Percentiles rank a stretch among this genome's conserved stretches.
Conservation (phyloP, 163 green algal genomes). For the Trebouxia gelatinosa region DNA sequence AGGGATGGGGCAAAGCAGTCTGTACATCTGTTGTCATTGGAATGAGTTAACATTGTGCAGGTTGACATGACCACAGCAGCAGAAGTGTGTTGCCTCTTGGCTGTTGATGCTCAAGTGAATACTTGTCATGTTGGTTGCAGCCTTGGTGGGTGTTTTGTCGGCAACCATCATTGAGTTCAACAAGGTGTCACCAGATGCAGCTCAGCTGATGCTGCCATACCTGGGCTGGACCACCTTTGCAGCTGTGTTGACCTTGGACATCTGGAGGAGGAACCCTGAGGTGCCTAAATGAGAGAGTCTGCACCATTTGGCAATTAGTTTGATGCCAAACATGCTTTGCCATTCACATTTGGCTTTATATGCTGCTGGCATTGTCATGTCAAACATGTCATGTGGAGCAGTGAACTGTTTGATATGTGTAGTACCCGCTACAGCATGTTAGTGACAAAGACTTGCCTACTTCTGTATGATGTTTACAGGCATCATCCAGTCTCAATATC, state of each 20-base stretch:
- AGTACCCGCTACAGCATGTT: background rate
- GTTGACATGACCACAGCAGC: too few relatives aligned
- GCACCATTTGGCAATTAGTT: background rate
- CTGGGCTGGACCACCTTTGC: conserved; percentile 59
- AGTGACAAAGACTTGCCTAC: background rate
- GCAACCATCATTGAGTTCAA: conserved; percentile 47
- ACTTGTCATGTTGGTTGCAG: conserved; percentile 23
- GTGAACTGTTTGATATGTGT: background rate
- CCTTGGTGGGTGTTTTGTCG: conserved; percentile 39
- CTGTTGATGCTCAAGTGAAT: too few relatives aligned
- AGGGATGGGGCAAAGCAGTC: too few relatives aligned
- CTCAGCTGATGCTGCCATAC: conserved; percentile 59
- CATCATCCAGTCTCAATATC: too few relatives aligned
- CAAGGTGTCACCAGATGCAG: conserved; percentile 42
- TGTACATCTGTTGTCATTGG: too few relatives aligned
- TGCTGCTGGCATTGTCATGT: background rate
- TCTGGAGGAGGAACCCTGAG: conserved; percentile 51
- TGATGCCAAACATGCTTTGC: background rate
- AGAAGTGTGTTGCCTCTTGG: too few relatives aligned
- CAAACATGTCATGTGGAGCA: background rate
- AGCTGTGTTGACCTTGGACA: conserved; percentile 50
- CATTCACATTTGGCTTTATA: background rate
- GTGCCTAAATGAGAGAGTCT: background rate
- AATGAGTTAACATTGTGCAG: too few relatives aligned
- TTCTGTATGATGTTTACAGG: background rate